A percentile compares a stretch with the other conserved stretches of the same genome.
These are phyloP conservation scores for Schizothecium vesticola DNA, from an alignment of 495 filamentous ascomycete species.

Conservation along the genomic window DNA sequence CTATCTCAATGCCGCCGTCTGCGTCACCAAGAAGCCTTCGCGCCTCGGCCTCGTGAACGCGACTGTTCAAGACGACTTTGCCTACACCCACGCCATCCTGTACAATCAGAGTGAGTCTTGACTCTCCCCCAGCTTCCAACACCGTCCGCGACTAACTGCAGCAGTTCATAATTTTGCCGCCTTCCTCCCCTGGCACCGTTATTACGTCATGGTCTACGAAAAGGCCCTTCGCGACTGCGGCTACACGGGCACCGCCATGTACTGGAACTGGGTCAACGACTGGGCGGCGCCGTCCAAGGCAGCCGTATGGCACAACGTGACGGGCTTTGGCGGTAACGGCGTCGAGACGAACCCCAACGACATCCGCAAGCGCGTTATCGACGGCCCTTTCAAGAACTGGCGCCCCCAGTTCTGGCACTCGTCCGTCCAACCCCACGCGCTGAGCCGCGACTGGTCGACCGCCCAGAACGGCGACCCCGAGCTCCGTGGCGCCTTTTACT, in stretches of 20 bases:
- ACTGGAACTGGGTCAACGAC: constrained; percentile 8
- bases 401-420: background rate
- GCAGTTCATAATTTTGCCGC: background rate
- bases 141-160: background rate
- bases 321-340: constrained; percentile 6
- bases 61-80: constrained; percentile 1
- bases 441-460: background rate
- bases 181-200: constrained; percentile 7
- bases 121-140: background rate
- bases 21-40: constrained; percentile 5
- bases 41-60: background rate
- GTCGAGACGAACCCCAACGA: background rate
- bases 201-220: background rate
- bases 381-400: constrained; percentile 4
- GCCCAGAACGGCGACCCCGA: background rate
- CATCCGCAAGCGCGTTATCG: background rate
- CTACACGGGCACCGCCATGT: constrained; percentile 6
- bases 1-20: constrained; percentile 4
- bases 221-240: background rate
- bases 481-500: background rate
- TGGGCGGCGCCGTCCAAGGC: background rate
- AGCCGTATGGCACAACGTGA: background rate
- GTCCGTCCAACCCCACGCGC: background rate
- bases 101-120: background rate
- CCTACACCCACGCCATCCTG: background rate